Base-by-base conservation (phyloP, 306 rosid species). In the Lagenaria siceraria region DNA sequence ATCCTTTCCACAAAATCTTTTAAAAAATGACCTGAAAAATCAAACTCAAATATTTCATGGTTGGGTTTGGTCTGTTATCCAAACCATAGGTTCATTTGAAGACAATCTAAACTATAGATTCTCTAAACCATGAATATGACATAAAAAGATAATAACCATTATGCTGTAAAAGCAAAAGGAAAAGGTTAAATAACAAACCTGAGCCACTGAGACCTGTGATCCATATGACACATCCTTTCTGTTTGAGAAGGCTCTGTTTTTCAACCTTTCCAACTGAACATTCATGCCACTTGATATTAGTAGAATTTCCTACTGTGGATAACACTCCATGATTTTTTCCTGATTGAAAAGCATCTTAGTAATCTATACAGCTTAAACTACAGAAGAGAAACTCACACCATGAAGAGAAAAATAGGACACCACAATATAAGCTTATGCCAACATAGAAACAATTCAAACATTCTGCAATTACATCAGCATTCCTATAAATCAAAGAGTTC, bases 121-220 rank as follows among this genome's bases (percentile, higher is more conserved):
- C 51, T 36, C 52, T 43, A 4, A 8, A 12, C 58, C 64, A 49
- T 27, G 77, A 74, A 25, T 72, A 51, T 3, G 13, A 11, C 18
- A 74, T 36, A 40, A 42, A 7, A 42, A 13, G n/a, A 33, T 11
- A 40, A 42, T 10, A 38, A 48, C 22, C 33, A 74, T 60, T 10
- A 15, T 42, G 2, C 14, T 14, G 70, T 33, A 36, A 33, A 49
- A 49, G 15, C 43, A 38, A 35, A 12, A 62, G 18, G 2, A 48
- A 53, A 58, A 48, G 25, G 33, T 25, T 74, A 1, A 63, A 38
- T 36, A 46, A 33, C 80, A 74, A 74, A 90, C 96, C 96, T 80
- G 96, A 90, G 65, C 93, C 91, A 48, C 96, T 90, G 71, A 90
- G 93, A 75, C 96, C 96, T 1, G 96, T 90, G 82, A 90, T 80